Evolutionary conservation across 2,329 filamentous ascomycete genomes (phyloP), one percentile per base, ranked within the genome.

Genomic region (Aspergillus arachidicola): DNA sequence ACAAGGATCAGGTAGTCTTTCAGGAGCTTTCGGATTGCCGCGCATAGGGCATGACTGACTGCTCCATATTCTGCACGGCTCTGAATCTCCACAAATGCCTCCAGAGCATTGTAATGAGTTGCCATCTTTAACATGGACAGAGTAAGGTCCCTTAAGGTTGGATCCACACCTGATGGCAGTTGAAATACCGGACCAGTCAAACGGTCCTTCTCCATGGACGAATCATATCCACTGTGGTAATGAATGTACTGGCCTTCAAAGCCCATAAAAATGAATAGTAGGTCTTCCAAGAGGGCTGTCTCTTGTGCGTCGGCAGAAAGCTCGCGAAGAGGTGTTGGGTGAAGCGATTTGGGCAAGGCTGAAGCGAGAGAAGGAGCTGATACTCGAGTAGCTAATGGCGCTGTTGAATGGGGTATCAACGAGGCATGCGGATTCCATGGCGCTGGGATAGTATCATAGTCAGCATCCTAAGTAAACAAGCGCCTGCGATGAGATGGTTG

Each of bases 171-270:
- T 1, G 91, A 86, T 7, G 92, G 81, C 65, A 97, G 89, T 66
- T 88, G 89, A 79, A 93, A 98, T 11, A 84, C 81, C 1, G 95
- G 95, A 0, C 95, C 95, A 6, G 90, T 86, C 57, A 99, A 82
- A 16, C 94, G 89, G 72, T 96, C 93, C 72, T 94, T 92, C 80
- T 99, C 95, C 58, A 92, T 88, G 3, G 85, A 82, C 0, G 94
- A 93, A 69, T 97, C 89, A 76, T 96, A 98, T 10, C 87, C 86
- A 68, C 92, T 91, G 63, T 86, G 86, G 75, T 93, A 98, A 60
- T 92, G 91, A 65, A 99, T 91, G 75, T 98, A 98, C 76, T 97
- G 93, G n/a, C 95, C 95, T 79, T 99, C 95, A 67, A 93, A 97
- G 28, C 95, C 95, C 94, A 99, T 97, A 71, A 98, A 96, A 6